phyloP scores from a whole-genome alignment of 768 basidiomycete genomes.

The Russula ochroleuca region DNA sequence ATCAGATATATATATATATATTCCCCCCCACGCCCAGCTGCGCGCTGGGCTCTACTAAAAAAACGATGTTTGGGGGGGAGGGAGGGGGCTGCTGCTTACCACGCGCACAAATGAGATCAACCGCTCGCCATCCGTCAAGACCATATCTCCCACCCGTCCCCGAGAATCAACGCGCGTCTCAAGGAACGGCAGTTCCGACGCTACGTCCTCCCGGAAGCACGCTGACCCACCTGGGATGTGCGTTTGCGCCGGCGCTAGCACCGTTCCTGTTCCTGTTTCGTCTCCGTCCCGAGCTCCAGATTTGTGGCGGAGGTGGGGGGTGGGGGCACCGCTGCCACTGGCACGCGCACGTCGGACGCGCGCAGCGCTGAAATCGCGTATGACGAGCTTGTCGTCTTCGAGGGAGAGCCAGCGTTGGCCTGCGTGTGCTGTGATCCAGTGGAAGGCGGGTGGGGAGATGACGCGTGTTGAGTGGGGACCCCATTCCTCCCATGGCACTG shows the following conservation, averaged over 20 bases:
- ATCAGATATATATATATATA: too few relatives aligned
- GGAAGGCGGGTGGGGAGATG: constrained; percentile 9
- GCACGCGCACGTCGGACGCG: constrained; percentile 7
- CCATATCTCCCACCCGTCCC: background rate
- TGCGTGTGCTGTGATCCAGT: constrained; percentile 23
- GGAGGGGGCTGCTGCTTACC: too few relatives aligned
- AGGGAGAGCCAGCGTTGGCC: constrained; percentile 22
- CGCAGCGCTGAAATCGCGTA: constrained; percentile 17
- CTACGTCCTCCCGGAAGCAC: constrained; percentile 11
- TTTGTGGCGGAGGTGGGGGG: too few relatives aligned
- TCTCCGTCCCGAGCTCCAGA: background rate
- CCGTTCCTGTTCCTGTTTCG: background rate
- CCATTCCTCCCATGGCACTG: constrained; percentile 15
- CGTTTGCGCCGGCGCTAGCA: background rate
- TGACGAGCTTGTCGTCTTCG: constrained; percentile 5
- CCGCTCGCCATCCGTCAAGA: constrained; percentile 16
- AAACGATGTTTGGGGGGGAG: too few relatives aligned
- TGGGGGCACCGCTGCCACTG: too few relatives aligned
- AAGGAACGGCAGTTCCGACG: constrained; percentile 8
- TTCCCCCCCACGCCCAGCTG: too few relatives aligned
- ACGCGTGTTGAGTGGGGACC: constrained; percentile 12
- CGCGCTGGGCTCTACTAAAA: too few relatives aligned
- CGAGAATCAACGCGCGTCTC: constrained; percentile 12
- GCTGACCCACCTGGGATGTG: background rate
- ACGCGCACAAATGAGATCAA: constrained; percentile 9